Evolutionary conservation across 2,329 filamentous ascomycete species (phyloP).

Genomic region (Aspergillus fischeri): DNA sequence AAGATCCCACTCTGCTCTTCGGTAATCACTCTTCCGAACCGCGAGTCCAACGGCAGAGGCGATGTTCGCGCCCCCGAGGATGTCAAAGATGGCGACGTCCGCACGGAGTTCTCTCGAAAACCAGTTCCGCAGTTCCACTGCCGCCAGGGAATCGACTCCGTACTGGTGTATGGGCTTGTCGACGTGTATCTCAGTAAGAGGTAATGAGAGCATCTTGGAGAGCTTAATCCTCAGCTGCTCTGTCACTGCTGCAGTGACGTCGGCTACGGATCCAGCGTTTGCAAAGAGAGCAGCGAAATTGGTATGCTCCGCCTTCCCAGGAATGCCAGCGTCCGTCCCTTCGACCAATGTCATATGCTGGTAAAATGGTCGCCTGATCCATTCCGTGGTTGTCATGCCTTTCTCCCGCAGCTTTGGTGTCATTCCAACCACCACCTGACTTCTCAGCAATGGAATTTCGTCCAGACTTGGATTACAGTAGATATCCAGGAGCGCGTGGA

Average conservation of each 20-base stretch:
- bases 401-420: not conserved
- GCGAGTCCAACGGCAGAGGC: not conserved
- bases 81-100: slow-evolving; percentile 4
- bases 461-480: slow-evolving; percentile 5
- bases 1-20: not conserved
- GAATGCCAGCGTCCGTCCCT: not conserved
- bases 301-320: not conserved
- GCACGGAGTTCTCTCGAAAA: slow-evolving; percentile 1
- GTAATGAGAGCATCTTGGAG: slow-evolving; percentile 30
- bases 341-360: not conserved
- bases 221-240: slow-evolving; percentile 27
- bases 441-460: not conserved
- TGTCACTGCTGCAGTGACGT: slow-evolving; percentile 2
- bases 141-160: slow-evolving; percentile 31
- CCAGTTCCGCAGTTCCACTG: slow-evolving; percentile 5
- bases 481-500: slow-evolving; percentile 9
- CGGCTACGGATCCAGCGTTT: not conserved
- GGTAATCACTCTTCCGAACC: not conserved
- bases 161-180: slow-evolving; percentile 27
- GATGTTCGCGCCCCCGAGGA: not conserved
- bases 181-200: slow-evolving; percentile 26
- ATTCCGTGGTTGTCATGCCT: slow-evolving; percentile 1
- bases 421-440: slow-evolving; percentile 6
- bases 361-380: slow-evolving; percentile 3
- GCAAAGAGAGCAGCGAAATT: slow-evolving; percentile 1